Evolutionary conservation across 345 rosid genomes (phyloP), one percentile per base, ranked within the genome.

Genomic region (Raphanus sativus): DNA sequence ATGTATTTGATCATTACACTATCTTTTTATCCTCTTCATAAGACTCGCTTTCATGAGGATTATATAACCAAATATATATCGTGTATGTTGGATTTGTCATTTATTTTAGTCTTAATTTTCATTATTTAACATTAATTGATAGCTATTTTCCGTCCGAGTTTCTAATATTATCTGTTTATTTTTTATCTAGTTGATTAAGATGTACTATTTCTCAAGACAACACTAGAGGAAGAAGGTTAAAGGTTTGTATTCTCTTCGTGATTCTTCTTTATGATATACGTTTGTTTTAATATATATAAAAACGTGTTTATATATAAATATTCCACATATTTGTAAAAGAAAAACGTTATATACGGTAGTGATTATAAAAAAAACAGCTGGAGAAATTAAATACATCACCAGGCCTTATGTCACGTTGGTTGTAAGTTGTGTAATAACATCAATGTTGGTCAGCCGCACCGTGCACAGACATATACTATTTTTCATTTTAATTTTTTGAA

Each of bases 321-420:
- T n/a, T 30, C 38, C 34, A 26, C 1, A 2, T 26, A 32, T 25
- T 21, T 59, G 16, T 66, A 48, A 26, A 58, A 26, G 52, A 25
- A 59, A 59, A 65, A 58, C 25, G 67, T 65, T 42, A 52, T 66
- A 59, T 34, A 45, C 62, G 73, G 34, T 25, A 40, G 26, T 32
- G 61, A 45, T 24, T 5, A 4, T 6, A 13, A 32, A 45, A 32
- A 45, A 66, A 50, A 48, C 67, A 73, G 77, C 77, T 78, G 77
- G 69, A 61, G 69, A 72, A 48, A 34, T 24, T 78, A 67, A 72
- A 67, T 60, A 34, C 69, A 61, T 64, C 28, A 56, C 40, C 73
- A 66, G 74, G 77, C 58, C 74, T 73, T 78, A 78, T 78, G 62
- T 78, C 81, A 73, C 73, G 64, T 78, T 78, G 81, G 81, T 72